Evolutionary conservation across 176 grass and related monocot species (phyloP).

Genomic region (Carex myosuroides): DNA sequence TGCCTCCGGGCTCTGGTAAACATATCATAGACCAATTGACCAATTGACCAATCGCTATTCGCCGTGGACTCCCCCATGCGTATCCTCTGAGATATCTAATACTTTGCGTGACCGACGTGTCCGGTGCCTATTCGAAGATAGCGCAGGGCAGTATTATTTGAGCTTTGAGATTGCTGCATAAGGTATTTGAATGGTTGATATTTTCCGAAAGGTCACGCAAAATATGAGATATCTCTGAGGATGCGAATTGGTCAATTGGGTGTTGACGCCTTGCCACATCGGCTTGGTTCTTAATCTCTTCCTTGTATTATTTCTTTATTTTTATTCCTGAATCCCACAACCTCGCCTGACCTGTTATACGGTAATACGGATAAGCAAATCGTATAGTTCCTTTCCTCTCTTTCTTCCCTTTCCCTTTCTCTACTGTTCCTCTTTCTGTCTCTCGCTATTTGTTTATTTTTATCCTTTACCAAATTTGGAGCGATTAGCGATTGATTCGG

Average conservation of each 20-base stretch:
- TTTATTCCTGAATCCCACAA: not conserved
- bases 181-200: no score
- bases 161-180: no score
- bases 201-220: no score
- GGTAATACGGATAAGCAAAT: conserved; percentile 9
- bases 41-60: not conserved
- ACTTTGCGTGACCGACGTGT: no score
- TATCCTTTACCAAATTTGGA: not conserved
- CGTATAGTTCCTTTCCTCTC: not conserved
- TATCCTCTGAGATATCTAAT: no score
- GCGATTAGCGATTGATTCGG: not conserved
- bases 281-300: not conserved
- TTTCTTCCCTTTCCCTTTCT: conserved; percentile 3
- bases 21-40: not conserved
- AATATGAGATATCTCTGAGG: no score
- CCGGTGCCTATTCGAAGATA: no score
- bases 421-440: conserved; percentile 15
- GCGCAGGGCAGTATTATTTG: no score
- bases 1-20: no score
- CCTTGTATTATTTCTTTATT: not conserved
- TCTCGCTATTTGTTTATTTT: not conserved
- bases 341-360: not conserved
- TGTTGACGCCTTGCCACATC: not conserved
- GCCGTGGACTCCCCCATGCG: not conserved
- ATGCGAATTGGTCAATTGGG: no score